phyloP scores from a whole-genome alignment of 2,329 filamentous ascomycete species.

The Fusarium incarnatum region DNA sequence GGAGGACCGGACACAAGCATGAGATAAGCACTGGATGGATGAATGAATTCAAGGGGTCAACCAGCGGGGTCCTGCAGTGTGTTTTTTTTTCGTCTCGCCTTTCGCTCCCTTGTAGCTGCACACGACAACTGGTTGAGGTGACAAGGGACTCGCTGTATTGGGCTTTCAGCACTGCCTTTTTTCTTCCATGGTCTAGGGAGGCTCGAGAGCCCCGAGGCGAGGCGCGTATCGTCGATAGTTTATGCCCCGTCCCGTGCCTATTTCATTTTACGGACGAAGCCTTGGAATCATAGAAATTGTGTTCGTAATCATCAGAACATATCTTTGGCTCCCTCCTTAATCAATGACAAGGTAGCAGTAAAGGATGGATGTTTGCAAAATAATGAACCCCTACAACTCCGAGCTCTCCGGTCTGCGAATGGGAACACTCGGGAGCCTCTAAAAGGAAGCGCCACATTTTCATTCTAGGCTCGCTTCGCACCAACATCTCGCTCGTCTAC shows the following conservation, averaged over 20 bases:
- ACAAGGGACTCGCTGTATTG: slow-evolving; percentile 12
- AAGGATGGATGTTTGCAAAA: slow-evolving; percentile 13
- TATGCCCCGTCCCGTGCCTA: slow-evolving; percentile 6
- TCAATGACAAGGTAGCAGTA: slow-evolving; percentile 21
- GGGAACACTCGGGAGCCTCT: slow-evolving; percentile 40
- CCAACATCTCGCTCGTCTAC: slow-evolving; percentile 18
- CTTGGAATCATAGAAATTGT: neutral
- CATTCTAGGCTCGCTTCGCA: slow-evolving; percentile 15
- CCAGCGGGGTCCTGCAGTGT: slow-evolving; percentile 27
- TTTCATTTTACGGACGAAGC: neutral
- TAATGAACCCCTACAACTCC: slow-evolving; percentile 31
- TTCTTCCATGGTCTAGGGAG: slow-evolving; percentile 4
- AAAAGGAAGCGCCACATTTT: slow-evolving; percentile 30
- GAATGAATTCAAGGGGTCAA: slow-evolving; percentile 33
- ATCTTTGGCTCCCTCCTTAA: slow-evolving; percentile 21
- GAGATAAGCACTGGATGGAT: neutral
- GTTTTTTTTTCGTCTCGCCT: slow-evolving; percentile 26
- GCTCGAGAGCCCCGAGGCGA: slow-evolving; percentile 6
- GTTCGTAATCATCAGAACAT: slow-evolving; percentile 17
- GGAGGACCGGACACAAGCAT: slow-evolving; percentile 28
- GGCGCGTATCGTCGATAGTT: slow-evolving; percentile 18
- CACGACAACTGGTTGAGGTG: neutral
- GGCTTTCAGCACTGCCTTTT: neutral
- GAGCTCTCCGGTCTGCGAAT: slow-evolving; percentile 48
- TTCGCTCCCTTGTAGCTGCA: slow-evolving; percentile 14